These are phyloP conservation scores for Pilasporangium apinafurcum DNA, from an alignment of 352 stramenopile species.

Conservation along the genomic window DNA sequence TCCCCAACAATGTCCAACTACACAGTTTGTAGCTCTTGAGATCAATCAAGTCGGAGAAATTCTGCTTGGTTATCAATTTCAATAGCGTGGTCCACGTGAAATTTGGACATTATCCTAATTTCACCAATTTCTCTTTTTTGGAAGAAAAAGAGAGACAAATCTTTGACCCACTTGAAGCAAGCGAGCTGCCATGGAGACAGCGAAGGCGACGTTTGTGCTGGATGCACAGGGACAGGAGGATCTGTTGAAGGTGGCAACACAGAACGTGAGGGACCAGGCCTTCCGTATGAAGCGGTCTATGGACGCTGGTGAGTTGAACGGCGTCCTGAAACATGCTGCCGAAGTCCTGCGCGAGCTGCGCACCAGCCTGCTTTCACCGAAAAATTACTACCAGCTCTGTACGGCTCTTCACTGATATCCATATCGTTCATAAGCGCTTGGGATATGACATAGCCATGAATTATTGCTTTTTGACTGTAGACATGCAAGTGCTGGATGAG, in stretches of 20 bases:
- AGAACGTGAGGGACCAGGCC: constrained; percentile 62
- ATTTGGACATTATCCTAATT: background rate
- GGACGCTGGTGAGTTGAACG: constrained; percentile 61
- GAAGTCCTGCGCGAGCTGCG: constrained; percentile 83
- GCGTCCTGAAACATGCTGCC: constrained; percentile 73
- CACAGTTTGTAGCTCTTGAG: too few relatives aligned
- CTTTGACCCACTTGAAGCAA: background rate
- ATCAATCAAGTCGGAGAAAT: too few relatives aligned
- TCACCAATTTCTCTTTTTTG: too few relatives aligned
- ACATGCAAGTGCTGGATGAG: constrained; percentile 90
- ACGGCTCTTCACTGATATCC: constrained; percentile 23
- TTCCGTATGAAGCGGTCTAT: constrained; percentile 86
- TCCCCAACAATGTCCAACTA: too few relatives aligned
- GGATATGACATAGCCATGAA: too few relatives aligned
- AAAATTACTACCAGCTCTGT: constrained; percentile 99
- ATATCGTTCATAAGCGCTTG: background rate
- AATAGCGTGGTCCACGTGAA: background rate
- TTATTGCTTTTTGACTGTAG: constrained; percentile 13
- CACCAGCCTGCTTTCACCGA: constrained; percentile 91
- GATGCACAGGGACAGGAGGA: constrained; percentile 62
- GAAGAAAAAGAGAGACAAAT: too few relatives aligned
- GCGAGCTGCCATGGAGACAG: constrained; percentile 2
- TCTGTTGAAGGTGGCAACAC: constrained; percentile 68
- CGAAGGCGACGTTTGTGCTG: constrained; percentile 32
- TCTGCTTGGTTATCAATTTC: background rate